Percentiles rank a stretch among this genome's conserved stretches.
phyloP scores from a whole-genome alignment of 1,139 yeast genomes.

The Kodamaea suecica region DNA sequence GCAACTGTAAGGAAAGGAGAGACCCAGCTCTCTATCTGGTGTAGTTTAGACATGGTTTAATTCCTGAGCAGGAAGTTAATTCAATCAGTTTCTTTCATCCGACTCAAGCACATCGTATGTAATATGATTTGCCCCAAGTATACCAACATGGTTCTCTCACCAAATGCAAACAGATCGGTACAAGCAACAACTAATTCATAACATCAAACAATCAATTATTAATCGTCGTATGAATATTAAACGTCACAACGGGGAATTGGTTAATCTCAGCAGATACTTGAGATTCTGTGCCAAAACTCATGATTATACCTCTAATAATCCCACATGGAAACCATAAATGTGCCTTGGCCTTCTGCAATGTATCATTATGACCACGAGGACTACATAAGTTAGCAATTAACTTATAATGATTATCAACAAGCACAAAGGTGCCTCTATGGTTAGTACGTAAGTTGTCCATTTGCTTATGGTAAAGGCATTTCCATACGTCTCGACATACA shows the following conservation, averaged over 20 bases:
- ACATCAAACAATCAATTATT: slow-evolving; percentile 22
- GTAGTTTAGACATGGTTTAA: too few species aligned
- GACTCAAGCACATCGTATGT: too few species aligned
- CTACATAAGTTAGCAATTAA: slow-evolving; percentile 57
- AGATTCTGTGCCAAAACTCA: slow-evolving; percentile 67
- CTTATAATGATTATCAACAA: slow-evolving; percentile 64
- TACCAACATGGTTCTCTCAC: too few species aligned
- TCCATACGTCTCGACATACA: slow-evolving; percentile 91
- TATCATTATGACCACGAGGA: slow-evolving; percentile 44
- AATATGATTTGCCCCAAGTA: too few species aligned
- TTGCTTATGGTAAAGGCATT: slow-evolving; percentile 71
- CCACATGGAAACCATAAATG: slow-evolving; percentile 85
- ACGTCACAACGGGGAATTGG: slow-evolving; percentile 64
- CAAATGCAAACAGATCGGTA: too few species aligned
- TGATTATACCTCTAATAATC: slow-evolving; percentile 72
- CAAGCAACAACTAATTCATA: too few species aligned
- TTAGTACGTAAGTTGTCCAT: slow-evolving; percentile 91
- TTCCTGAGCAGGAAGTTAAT: too few species aligned
- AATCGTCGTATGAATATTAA: slow-evolving; percentile 62
- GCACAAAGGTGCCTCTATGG: slow-evolving; percentile 81
- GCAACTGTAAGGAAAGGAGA: too few species aligned
- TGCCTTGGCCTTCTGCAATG: slow-evolving; percentile 45
- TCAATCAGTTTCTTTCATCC: too few species aligned
- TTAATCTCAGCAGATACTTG: slow-evolving; percentile 66
- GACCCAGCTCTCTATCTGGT: too few species aligned